Evolutionary conservation across 1,284 basidiomycete genomes (phyloP).

Genomic region (Ceratobasidium sp.): DNA sequence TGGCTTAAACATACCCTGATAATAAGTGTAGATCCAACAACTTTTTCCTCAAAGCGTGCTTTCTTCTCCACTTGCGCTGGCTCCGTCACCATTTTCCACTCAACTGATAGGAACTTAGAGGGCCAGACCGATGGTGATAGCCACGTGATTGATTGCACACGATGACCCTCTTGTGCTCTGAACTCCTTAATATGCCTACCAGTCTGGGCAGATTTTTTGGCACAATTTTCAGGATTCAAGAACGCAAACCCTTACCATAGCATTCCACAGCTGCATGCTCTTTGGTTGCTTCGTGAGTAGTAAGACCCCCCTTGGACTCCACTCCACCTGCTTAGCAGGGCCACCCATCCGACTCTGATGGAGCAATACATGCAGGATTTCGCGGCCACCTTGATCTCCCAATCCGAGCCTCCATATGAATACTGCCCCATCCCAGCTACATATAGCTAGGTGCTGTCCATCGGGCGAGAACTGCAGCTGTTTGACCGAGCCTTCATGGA

Average conservation of each 20-base stretch:
- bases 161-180: slow-evolving; percentile 66
- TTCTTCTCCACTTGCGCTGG: slow-evolving; percentile 12
- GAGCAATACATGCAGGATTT: slow-evolving; percentile 10
- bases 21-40: slow-evolving; percentile 52
- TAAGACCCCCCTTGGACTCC: slow-evolving; percentile 29
- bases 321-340: slow-evolving; percentile 27
- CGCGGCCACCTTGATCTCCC: not conserved
- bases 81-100: slow-evolving; percentile 23
- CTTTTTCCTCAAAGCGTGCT: slow-evolving; percentile 20
- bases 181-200: slow-evolving; percentile 79
- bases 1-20: too few relatives aligned
- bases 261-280: slow-evolving; percentile 22
- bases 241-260: slow-evolving; percentile 1
- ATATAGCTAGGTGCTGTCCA: slow-evolving; percentile 24
- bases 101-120: slow-evolving; percentile 57
- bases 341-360: slow-evolving; percentile 15
- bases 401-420: slow-evolving; percentile 25
- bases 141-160: slow-evolving; percentile 77
- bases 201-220: slow-evolving; percentile 58
- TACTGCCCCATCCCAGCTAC: slow-evolving; percentile 29
- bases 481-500: slow-evolving; percentile 24
- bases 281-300: slow-evolving; percentile 25
- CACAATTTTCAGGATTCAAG: not conserved
- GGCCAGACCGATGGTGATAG: slow-evolving; percentile 71
- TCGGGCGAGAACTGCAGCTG: slow-evolving; percentile 40